These are phyloP conservation scores for Cladosporium oxysporum DNA, from an alignment of 2,329 filamentous ascomycete genomes.

Conservation along the genomic window DNA sequence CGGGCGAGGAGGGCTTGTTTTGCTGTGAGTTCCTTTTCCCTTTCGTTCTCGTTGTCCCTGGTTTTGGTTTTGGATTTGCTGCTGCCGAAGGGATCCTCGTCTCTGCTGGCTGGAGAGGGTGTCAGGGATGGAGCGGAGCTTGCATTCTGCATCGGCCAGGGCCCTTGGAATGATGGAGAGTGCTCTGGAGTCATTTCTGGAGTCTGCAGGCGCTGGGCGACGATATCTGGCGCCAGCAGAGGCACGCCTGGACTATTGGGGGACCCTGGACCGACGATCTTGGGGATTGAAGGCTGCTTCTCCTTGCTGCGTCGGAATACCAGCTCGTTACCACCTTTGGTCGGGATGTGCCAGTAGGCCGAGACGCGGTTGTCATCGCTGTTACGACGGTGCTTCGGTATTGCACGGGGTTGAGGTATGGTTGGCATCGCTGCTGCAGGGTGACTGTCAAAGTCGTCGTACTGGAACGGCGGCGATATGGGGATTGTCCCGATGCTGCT, in stretches of 20 bases:
- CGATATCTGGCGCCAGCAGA: slow-evolving; percentile 27
- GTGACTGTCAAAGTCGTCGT: not conserved
- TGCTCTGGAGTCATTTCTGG: slow-evolving; percentile 24
- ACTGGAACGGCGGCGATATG: slow-evolving; percentile 35
- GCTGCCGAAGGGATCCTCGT: not conserved
- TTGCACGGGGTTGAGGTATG: not conserved
- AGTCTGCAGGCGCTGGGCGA: slow-evolving; percentile 26
- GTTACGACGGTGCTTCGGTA: not conserved
- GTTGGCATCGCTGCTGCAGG: slow-evolving; percentile 3
- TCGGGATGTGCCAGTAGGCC: slow-evolving; percentile 27
- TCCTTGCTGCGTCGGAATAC: slow-evolving; percentile 26
- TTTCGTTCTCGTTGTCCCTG: not conserved
- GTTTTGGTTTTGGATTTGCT: not conserved
- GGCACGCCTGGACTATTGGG: slow-evolving; percentile 22
- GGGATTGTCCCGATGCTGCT: slow-evolving; percentile 37
- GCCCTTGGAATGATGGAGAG: slow-evolving; percentile 18
- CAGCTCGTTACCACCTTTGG: slow-evolving; percentile 15
- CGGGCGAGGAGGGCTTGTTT: slow-evolving; percentile 26
- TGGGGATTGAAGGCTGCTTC: slow-evolving; percentile 13
- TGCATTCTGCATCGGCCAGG: not conserved
- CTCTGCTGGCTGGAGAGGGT: not conserved
- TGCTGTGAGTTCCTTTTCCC: slow-evolving; percentile 14
- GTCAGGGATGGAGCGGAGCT: not conserved
- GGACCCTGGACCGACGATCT: not conserved
- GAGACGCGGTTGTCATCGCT: slow-evolving; percentile 25